These are phyloP conservation scores for Alliaria petiolata DNA, from an alignment of 345 rosid species.

Conservation along the genomic window DNA sequence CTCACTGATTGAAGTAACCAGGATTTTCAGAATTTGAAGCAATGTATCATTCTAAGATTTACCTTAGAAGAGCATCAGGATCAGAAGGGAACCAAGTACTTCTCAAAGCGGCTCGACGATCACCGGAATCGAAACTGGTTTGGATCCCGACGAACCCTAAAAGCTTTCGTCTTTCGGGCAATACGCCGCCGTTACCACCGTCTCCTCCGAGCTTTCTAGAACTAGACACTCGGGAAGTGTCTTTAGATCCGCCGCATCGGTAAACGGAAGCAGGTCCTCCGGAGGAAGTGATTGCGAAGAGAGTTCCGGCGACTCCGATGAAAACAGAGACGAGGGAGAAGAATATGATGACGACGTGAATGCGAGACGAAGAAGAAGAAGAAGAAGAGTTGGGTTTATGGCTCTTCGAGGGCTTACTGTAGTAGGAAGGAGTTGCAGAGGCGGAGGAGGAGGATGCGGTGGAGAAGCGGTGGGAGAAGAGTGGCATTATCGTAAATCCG, in stretches of 20 bases:
- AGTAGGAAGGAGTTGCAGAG: constrained; percentile 37
- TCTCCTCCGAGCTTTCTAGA: constrained; percentile 38
- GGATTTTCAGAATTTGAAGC: neutral
- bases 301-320: constrained; percentile 57
- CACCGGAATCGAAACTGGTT: constrained; percentile 57
- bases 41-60: too few relatives aligned
- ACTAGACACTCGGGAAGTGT: constrained; percentile 44
- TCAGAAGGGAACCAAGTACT: constrained; percentile 77
- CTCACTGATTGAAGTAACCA: neutral
- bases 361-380: constrained; percentile 26
- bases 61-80: constrained; percentile 69
- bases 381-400: constrained; percentile 29
- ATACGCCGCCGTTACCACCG: constrained; percentile 25
- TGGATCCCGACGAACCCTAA: constrained; percentile 81
- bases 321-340: constrained; percentile 52
- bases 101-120: constrained; percentile 57
- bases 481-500: constrained; percentile 42
- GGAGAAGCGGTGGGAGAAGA: constrained; percentile 46
- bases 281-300: constrained; percentile 51
- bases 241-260: constrained; percentile 63
- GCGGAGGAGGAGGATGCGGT: constrained; percentile 32
- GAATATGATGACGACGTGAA: constrained; percentile 38
- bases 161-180: constrained; percentile 55
- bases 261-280: constrained; percentile 37
- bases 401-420: constrained; percentile 47